Base-by-base conservation (phyloP, 768 basidiomycete species). In the Roridomyces roridus region DNA sequence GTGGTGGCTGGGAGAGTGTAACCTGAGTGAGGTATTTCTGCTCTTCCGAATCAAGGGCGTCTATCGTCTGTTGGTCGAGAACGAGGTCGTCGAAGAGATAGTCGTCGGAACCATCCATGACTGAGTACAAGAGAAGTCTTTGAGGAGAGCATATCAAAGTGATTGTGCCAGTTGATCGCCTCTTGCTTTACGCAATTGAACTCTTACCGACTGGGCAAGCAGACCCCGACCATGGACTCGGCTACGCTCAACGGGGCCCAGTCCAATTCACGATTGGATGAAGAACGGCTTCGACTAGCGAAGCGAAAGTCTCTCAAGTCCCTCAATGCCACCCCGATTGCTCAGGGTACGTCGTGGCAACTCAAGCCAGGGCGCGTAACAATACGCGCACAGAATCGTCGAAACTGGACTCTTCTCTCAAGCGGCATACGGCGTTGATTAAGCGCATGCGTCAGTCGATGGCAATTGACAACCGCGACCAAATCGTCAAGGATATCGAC, bases 371-470 rank as follows among this genome's bases (percentile, higher is more conserved):
- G 25, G 15, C 12, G 31, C 18, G 35, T 25, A 52, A 57, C 31
- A 24, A 46, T 29, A 43, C 26, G 34, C 26, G 34, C 35, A 34
- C 65, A 94, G 93, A 89, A 69, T 77, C 84, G 10, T 77, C 83
- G 20, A 94, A 87, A 69, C 80, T 95, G 21, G 97, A 98, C 72
- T 94, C 97, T 4, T 98, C 97, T 40, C 75, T 99, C 55, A 98
- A 94, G 75, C 88, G 94, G 7, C 96, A 99, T 73, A 98, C 95
- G 2, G 92, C 94, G 6, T 83, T 98, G 60, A 95, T 97, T 62
- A 98, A 96, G 73, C 89, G 92, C 41, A 89, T 98, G 65, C 86
- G 90, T 42, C 92, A 90, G 68, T 92, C 93, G 17, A 80, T 98
- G 66, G 91, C 89, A 15, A 69, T 80, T 35, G 92, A 94, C 65